Conservation (phyloP, 371 early-diverging fungal species). For the Rhizopus arrhizus region DNA sequence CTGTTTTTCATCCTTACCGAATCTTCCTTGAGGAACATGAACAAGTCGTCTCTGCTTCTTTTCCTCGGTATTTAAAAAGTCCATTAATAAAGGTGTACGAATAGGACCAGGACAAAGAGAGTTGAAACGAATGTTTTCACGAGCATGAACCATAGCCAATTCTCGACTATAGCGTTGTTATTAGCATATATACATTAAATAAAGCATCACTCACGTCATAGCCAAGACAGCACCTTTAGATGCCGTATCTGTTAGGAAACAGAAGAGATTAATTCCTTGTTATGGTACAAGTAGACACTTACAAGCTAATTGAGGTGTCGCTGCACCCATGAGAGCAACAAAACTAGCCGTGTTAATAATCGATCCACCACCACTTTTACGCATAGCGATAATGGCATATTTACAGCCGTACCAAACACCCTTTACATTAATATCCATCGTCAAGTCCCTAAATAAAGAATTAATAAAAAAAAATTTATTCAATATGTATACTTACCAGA, state of each 20-base stretch:
- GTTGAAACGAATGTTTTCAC: conserved; percentile 88
- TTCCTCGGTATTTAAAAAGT: conserved; percentile 83
- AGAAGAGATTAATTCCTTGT: neutral
- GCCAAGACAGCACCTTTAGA: conserved; percentile 89
- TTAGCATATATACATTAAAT: neutral
- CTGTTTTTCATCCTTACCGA: conserved; percentile 55
- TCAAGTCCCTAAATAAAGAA: conserved; percentile 55
- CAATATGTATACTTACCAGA: conserved; percentile 59
- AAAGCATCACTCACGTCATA: conserved; percentile 65
- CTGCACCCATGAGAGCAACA: conserved; percentile 82
- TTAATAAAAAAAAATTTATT: neutral
- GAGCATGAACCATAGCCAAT: conserved; percentile 84
- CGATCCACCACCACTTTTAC: conserved; percentile 73
- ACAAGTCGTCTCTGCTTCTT: conserved; percentile 83
- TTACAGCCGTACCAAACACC: conserved; percentile 93
- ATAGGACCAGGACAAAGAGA: conserved; percentile 89
- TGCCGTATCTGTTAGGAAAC: conserved; percentile 66
- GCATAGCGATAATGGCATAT: conserved; percentile 80
- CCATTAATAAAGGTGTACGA: conserved; percentile 82
- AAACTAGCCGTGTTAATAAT: conserved; percentile 89
- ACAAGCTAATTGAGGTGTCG: conserved; percentile 90
- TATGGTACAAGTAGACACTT: conserved; percentile 26
- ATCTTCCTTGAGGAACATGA: conserved; percentile 87
- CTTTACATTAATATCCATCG: conserved; percentile 86
- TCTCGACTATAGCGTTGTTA: conserved; percentile 61